These are phyloP conservation scores for Pestalotiopsis sp. DNA, from an alignment of 2,329 filamentous ascomycete genomes.

Conservation along the genomic window DNA sequence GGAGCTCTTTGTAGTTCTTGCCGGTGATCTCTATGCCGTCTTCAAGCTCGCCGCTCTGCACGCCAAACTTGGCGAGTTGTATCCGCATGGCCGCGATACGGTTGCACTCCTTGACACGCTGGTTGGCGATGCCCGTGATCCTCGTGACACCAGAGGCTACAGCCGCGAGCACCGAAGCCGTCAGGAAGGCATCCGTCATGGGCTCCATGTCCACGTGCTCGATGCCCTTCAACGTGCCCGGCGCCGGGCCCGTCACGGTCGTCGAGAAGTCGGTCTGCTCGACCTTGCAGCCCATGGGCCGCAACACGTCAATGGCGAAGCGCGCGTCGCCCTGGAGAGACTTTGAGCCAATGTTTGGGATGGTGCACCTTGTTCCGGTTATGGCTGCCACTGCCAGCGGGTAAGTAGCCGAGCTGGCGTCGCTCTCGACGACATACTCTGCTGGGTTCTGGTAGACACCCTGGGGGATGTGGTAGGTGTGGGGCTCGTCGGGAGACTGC, in stretches of 20 bases:
- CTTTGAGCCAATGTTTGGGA: slow-evolving; percentile 91
- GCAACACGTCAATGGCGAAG: slow-evolving; percentile 87
- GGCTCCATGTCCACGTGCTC: slow-evolving; percentile 95
- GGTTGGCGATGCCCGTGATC: slow-evolving; percentile 95
- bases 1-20: slow-evolving; percentile 47
- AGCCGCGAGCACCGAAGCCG: slow-evolving; percentile 88
- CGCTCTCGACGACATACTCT: slow-evolving; percentile 92
- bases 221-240: slow-evolving; percentile 74
- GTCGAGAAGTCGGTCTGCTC: slow-evolving; percentile 84
- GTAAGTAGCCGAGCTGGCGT: slow-evolving; percentile 97
- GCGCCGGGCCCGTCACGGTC: slow-evolving; percentile 85
- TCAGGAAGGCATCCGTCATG: slow-evolving; percentile 98
- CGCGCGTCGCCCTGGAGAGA: slow-evolving; percentile 94
- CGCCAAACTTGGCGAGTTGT: slow-evolving; percentile 90
- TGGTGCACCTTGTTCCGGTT: slow-evolving; percentile 91
- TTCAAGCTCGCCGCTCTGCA: slow-evolving; percentile 82
- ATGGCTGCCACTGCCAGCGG: slow-evolving; percentile 93
- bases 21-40: slow-evolving; percentile 85
- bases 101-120: slow-evolving; percentile 97
- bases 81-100: slow-evolving; percentile 94
- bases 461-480: slow-evolving; percentile 93
- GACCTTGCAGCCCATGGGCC: slow-evolving; percentile 92
- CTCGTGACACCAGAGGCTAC: slow-evolving; percentile 82
- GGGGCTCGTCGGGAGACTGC: slow-evolving; percentile 74
- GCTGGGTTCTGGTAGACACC: slow-evolving; percentile 80